Evolutionary conservation across 768 basidiomycete species (phyloP).

Genomic region (Neoboletus subvelutipes): DNA sequence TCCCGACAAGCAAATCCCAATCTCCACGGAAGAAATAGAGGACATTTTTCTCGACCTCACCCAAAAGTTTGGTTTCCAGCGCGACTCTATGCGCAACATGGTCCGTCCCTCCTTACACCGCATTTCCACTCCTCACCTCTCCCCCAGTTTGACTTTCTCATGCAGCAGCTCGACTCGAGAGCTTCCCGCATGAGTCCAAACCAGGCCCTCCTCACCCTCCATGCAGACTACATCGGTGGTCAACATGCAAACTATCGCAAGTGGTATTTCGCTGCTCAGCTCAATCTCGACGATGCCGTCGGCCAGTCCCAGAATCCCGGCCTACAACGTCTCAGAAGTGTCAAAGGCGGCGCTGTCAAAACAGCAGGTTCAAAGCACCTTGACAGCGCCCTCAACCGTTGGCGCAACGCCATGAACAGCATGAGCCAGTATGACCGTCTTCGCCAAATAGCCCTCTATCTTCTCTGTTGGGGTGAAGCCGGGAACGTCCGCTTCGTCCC

Average conservation of each 20-base stretch:
- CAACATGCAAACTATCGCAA: conserved; percentile 99
- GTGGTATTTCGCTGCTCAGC: conserved; percentile 99
- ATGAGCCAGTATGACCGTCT: conserved; percentile 99
- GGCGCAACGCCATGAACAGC: conserved; percentile 98
- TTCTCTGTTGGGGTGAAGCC: conserved; percentile 98
- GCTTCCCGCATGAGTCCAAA: conserved; percentile 98
- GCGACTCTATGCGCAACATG: conserved; percentile 95
- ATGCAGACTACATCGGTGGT: conserved; percentile 98
- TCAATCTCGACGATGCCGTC: conserved; percentile 98
- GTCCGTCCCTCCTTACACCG: conserved; percentile 37
- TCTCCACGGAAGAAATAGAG: conserved; percentile 97
- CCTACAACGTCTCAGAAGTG: conserved; percentile 81
- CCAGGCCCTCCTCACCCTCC: conserved; percentile 93
- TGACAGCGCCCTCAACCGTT: conserved; percentile 89
- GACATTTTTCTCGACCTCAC: conserved; percentile 98
- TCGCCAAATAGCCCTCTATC: conserved; percentile 92
- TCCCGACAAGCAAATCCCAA: conserved; percentile 87
- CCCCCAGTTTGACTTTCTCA: conserved; percentile 88
- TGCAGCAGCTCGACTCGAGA: conserved; percentile 96
- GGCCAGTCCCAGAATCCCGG: conserved; percentile 94
- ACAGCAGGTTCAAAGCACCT: conserved; percentile 73
- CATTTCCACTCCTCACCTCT: conserved; percentile 10
- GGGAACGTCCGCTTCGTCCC: conserved; percentile 97
- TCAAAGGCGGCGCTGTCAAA: conserved; percentile 58
- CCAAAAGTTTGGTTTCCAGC: conserved; percentile 98